Percentiles rank a stretch among this genome's conserved stretches.
Evolutionary conservation across 495 filamentous ascomycete species (phyloP).

Genomic region (Xylaria sp.): DNA sequence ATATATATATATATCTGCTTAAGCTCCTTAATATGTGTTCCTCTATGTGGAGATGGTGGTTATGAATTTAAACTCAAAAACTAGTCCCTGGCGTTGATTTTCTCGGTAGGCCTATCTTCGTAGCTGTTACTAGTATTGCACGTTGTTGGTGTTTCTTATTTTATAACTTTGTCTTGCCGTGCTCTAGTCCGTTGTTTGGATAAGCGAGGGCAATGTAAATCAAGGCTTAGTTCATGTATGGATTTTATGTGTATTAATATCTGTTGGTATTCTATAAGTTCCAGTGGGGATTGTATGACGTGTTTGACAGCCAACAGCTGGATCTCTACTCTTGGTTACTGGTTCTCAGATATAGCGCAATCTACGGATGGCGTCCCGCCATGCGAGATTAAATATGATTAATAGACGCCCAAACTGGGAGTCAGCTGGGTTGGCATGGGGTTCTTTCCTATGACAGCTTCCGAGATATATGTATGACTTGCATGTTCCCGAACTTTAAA

Average conservation of each 20-base stretch:
- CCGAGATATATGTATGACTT: not conserved
- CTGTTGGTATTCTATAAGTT: not conserved
- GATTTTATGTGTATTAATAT: not conserved
- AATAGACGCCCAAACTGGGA: not conserved
- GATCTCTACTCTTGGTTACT: not conserved
- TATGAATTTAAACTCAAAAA: not conserved
- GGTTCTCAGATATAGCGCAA: not conserved
- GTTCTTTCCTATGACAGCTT: not conserved
- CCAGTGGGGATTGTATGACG: not conserved
- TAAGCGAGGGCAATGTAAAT: not conserved
- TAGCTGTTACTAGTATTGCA: not conserved
- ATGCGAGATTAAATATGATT: not conserved
- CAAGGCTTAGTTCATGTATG: not conserved
- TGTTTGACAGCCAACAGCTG: not conserved
- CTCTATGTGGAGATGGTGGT: not conserved
- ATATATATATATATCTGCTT: not conserved
- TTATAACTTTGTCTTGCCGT: not conserved
- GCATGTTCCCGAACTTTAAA: slow-evolving; percentile 14
- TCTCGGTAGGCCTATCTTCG: not conserved
- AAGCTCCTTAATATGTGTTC: not conserved
- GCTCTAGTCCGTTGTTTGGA: not conserved
- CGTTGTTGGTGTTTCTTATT: not conserved
- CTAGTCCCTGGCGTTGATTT: not conserved
- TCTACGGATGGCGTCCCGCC: not conserved
- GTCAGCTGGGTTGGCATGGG: not conserved